Conservation (phyloP, 768 basidiomycete genomes). For the Hypsizygus marmoreus region DNA sequence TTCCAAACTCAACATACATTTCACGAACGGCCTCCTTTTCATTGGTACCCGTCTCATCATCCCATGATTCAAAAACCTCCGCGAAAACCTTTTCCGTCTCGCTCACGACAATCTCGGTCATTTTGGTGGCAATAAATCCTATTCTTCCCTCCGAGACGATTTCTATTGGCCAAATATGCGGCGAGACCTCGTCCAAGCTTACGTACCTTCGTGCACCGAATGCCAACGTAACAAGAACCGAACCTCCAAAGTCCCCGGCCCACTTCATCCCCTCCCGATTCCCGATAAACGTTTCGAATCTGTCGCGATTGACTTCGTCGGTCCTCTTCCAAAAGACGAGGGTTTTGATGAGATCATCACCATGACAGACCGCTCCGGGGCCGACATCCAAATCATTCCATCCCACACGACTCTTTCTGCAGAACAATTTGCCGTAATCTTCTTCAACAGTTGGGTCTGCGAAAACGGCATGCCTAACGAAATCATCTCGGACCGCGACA, state of each 20-base stretch:
- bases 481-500: slow-evolving; percentile 14
- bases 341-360: slow-evolving; percentile 26
- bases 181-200: not conserved
- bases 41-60: slow-evolving; percentile 22
- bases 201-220: slow-evolving; percentile 16
- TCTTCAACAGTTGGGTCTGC: slow-evolving; percentile 29
- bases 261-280: slow-evolving; percentile 25
- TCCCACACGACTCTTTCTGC: slow-evolving; percentile 14
- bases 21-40: slow-evolving; percentile 21
- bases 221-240: slow-evolving; percentile 34
- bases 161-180: slow-evolving; percentile 39
- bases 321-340: slow-evolving; percentile 28
- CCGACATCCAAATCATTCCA: slow-evolving; percentile 13
- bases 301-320: slow-evolving; percentile 32
- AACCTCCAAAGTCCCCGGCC: slow-evolving; percentile 21
- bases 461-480: slow-evolving; percentile 32
- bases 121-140: slow-evolving; percentile 33
- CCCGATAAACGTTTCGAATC: slow-evolving; percentile 16
- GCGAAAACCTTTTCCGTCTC: slow-evolving; percentile 22
- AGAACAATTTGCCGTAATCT: slow-evolving; percentile 19
- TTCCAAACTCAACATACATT: not conserved
- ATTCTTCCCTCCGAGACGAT: slow-evolving; percentile 17
- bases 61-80: slow-evolving; percentile 17
- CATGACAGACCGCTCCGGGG: too few relatives aligned
- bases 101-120: slow-evolving; percentile 32